phyloP scores from a whole-genome alignment of 2,329 filamentous ascomycete genomes.

The Phialocephala subalpina region DNA sequence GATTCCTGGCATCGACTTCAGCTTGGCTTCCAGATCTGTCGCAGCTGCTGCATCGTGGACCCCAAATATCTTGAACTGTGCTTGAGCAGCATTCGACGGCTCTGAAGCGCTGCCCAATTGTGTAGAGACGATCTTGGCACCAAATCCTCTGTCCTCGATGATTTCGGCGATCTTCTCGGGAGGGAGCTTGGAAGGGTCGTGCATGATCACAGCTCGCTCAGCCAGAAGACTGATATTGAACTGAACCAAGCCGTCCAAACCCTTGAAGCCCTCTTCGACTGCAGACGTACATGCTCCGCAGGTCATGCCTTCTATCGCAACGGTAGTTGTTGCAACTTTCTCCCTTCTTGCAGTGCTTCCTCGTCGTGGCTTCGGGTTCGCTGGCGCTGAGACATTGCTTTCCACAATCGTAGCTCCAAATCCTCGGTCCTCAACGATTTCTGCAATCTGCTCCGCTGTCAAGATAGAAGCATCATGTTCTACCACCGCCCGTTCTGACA shows the following conservation, averaged over 20 bases:
- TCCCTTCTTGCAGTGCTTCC: conserved; percentile 38
- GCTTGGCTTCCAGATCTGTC: conserved; percentile 71
- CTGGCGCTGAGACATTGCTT: conserved; percentile 59
- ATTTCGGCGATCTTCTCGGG: conserved; percentile 79
- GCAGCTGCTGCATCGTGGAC: conserved; percentile 76
- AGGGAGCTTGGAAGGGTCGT: conserved; percentile 76
- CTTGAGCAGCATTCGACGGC: conserved; percentile 63
- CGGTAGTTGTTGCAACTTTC: conserved; percentile 75
- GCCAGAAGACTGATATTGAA: conserved; percentile 97
- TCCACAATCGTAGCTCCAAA: conserved; percentile 84
- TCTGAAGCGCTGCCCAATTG: conserved; percentile 65
- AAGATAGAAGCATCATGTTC: conserved; percentile 73
- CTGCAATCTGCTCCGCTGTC: conserved; percentile 59
- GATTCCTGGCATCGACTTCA: conserved; percentile 75
- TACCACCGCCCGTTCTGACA: conserved; percentile 86
- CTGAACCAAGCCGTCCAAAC: conserved; percentile 78
- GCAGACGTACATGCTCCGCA: conserved; percentile 96
- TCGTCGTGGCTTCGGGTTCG: conserved; percentile 43
- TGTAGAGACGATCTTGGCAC: conserved; percentile 82
- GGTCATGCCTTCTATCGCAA: conserved; percentile 96
- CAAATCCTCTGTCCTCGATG: conserved; percentile 91
- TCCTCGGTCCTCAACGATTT: conserved; percentile 73
- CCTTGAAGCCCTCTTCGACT: conserved; percentile 82
- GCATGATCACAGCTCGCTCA: conserved; percentile 87
- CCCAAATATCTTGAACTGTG: conserved; percentile 88